Evolutionary conservation across 2,329 filamentous ascomycete species (phyloP), one percentile per base, ranked within the genome.

Genomic region (Corniculantispora saksenae): DNA sequence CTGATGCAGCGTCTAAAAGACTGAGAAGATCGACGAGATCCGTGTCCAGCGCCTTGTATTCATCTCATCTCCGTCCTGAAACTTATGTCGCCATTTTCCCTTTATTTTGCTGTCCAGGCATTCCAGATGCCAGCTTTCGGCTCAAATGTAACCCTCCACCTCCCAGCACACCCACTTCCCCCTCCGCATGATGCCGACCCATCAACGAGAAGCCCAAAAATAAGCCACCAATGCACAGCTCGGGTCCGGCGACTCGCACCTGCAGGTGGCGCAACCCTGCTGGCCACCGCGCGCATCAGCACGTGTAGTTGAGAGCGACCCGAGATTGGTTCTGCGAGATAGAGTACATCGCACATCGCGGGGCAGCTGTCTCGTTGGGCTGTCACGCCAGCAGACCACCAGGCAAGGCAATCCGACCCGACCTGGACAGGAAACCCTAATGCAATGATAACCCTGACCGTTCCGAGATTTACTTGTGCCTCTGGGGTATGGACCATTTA

Each of bases 301-400:
- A 65, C 63, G 63, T 65, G 63, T 55, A 27, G 56, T 57, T 38
- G 25, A 47, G 56, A 21, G 50, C 48, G 56, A 43, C 56, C 38
- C 55, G 21, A 65, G 63, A 65, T 65, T 65, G 63, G 63, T n/a
- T n/a, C 62, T 64, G 51, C 60, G 27, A 48, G 60, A 61, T 61
- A 54, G 23, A 61, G 59, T 61, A 23, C 48, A 23, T 61, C 19
- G 45, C 13, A 8, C 59, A 55, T 61, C 59, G 47, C 51, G 58
- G 58, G 29, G 45, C 45, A 51, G 21, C 58, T 43, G 58, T n/a
- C 56, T 45, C 32, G 47, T 61, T 51, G 7, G 25, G 32, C 29
- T 40, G 58, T 61, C 58, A 61, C 47, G 47, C 53, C 53, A 40
- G 32, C 32, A 40, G 53, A n/a, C n/a, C n/a, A 38, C 32, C 29